Evolutionary conservation across 2,329 filamentous ascomycete genomes (phyloP).

Genomic region (Diplocarpon mali): DNA sequence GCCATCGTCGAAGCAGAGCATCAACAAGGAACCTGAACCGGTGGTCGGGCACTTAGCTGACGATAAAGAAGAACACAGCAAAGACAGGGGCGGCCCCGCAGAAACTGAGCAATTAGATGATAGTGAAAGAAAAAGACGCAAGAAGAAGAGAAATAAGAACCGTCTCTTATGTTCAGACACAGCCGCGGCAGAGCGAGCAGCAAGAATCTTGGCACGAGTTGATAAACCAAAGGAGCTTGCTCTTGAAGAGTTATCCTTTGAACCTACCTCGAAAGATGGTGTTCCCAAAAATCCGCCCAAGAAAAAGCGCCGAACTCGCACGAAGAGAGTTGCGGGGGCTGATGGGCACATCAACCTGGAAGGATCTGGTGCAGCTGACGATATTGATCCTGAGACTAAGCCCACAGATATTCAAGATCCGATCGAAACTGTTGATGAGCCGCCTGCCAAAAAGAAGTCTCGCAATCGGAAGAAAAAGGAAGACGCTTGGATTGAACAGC

Average conservation of each 20-base stretch:
- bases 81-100: background rate
- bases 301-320: background rate
- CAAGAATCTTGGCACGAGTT: background rate
- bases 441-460: background rate
- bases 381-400: background rate
- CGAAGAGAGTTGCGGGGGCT: background rate
- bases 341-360: background rate
- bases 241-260: background rate
- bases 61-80: background rate
- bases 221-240: background rate
- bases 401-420: background rate
- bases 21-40: too few species aligned
- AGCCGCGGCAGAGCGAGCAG: background rate
- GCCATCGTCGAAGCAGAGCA: too few species aligned
- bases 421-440: background rate
- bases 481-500: background rate
- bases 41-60: background rate
- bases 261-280: background rate
- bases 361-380: background rate
- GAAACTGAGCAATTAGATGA: too few species aligned
- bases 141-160: constrained; percentile 20
- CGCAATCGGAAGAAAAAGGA: background rate
- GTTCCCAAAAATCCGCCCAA: background rate
- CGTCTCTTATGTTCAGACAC: constrained; percentile 6
- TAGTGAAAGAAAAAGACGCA: constrained; percentile 13